Conservation (phyloP, 2,329 filamentous ascomycete genomes). For the Rhynchosporium agropyri region DNA sequence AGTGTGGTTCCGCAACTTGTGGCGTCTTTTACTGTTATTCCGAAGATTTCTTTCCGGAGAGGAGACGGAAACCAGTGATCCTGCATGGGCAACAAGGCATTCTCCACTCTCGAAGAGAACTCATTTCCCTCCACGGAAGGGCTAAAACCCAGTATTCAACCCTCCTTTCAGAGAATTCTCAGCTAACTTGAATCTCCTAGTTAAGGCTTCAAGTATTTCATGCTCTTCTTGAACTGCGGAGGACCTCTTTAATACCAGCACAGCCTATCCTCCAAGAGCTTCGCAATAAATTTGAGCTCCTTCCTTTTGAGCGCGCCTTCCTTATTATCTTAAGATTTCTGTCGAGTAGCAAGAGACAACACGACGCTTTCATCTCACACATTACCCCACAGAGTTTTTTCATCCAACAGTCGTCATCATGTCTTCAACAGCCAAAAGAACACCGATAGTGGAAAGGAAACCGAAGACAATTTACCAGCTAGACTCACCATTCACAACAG, state of each 20-base stretch:
- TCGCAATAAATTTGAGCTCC: background rate
- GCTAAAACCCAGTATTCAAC: no score
- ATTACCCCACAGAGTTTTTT: background rate
- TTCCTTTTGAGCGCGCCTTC: background rate
- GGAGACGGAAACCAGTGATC: no score
- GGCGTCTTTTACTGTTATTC: no score
- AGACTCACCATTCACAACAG: slow-evolving; percentile 64
- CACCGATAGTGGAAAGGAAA: slow-evolving; percentile 53
- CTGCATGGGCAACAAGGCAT: no score
- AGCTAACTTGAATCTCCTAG: background rate
- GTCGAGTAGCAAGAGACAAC: background rate
- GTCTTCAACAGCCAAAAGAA: slow-evolving; percentile 5
- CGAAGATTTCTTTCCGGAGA: no score
- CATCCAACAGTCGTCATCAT: background rate
- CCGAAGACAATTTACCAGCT: slow-evolving; percentile 63
- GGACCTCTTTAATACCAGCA: background rate
- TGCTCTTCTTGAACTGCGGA: background rate
- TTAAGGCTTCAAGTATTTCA: background rate
- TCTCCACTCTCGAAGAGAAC: no score
- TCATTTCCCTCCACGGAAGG: no score
- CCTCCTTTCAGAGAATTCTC: no score
- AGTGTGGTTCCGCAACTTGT: no score
- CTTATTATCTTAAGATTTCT: background rate
- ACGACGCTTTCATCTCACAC: background rate
- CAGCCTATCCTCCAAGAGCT: background rate